Evolutionary conservation across 495 filamentous ascomycete genomes (phyloP).

Genomic region (Neurospora sp.): DNA sequence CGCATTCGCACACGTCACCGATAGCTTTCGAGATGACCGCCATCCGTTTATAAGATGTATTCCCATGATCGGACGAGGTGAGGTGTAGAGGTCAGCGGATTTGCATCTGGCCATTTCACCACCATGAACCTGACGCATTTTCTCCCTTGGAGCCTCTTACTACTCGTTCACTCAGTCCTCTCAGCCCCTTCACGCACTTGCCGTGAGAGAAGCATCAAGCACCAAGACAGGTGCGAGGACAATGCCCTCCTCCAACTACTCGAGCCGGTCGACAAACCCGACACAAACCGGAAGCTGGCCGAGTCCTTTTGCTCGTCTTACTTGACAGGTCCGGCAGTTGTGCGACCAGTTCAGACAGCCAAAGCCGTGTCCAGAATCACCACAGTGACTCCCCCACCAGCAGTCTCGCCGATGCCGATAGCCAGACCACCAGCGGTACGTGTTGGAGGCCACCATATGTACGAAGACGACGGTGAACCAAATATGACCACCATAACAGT

Average conservation of each 20-base stretch:
- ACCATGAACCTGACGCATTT: neutral
- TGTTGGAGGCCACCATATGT: neutral
- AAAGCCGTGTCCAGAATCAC: neutral
- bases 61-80: neutral
- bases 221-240: neutral
- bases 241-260: neutral
- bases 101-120: neutral
- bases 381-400: neutral
- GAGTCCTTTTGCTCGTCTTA: neutral
- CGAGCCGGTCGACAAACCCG: neutral
- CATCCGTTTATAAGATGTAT: neutral
- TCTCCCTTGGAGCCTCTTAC: neutral
- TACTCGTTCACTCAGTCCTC: neutral
- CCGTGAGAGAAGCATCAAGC: neutral
- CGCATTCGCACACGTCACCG: neutral
- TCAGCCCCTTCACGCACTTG: neutral
- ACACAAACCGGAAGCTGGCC: neutral
- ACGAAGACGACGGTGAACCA: neutral
- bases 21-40: neutral
- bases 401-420: neutral
- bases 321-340: neutral
- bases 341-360: neutral
- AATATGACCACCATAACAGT: neutral
- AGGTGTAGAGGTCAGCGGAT: neutral
- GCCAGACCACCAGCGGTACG: neutral